phyloP scores from a whole-genome alignment of 441 rosid species.

The Eutrema salsugineum region DNA sequence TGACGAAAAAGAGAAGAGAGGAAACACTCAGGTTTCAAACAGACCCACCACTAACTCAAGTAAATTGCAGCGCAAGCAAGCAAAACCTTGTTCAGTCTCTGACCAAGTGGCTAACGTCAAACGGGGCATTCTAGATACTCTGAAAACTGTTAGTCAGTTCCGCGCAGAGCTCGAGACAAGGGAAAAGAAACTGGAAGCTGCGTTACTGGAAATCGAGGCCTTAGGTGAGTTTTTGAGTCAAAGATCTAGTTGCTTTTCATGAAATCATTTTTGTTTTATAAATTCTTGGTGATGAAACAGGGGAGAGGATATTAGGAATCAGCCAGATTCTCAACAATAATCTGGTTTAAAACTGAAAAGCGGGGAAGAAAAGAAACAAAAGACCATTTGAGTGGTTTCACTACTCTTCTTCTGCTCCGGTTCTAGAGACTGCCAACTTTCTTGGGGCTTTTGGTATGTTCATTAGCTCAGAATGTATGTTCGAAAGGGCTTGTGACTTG shows the following conservation, averaged over 20 bases:
- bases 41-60: not conserved
- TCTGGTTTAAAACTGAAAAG: not conserved
- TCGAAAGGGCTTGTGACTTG: not conserved
- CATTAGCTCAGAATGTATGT: not conserved
- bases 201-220: not conserved
- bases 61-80: not conserved
- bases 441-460: not conserved
- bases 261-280: not conserved
- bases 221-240: conserved; percentile 9
- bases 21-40: not conserved
- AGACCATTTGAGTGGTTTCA: not conserved
- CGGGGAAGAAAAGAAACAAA: not conserved
- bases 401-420: not conserved
- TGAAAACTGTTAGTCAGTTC: conserved; percentile 10
- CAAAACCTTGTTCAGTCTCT: conserved; percentile 5
- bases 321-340: conserved; percentile 16
- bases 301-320: conserved; percentile 22
- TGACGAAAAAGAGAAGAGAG: not conserved
- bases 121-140: not conserved
- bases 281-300: conserved; percentile 6
- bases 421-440: not conserved
- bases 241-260: not conserved
- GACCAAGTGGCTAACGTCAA: conserved; percentile 21
- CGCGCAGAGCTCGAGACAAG: conserved; percentile 9
- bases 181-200: conserved; percentile 21